Percentiles rank a stretch among this genome's conserved stretches.
Conservation (phyloP, 768 basidiomycete species). For the Atractiella rhizophila region DNA sequence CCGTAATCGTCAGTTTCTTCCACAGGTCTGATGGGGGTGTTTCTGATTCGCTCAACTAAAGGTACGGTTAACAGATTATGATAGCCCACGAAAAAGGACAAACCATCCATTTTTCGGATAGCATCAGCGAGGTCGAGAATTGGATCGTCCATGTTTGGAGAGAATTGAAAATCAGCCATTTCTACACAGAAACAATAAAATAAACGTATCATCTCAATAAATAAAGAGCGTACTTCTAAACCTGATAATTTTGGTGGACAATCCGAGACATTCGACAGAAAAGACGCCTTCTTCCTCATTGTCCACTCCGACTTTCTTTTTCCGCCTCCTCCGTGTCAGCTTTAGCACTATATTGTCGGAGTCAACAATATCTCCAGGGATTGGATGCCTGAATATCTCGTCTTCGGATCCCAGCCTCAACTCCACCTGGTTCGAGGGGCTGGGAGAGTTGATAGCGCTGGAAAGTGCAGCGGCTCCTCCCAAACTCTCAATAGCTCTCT, state of each 20-base stretch:
- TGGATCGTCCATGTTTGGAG: conserved; percentile 40
- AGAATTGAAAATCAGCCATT: conserved; percentile 82
- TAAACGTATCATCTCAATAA: not conserved
- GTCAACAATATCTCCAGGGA: conserved; percentile 50
- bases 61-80: not conserved
- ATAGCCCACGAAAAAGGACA: conserved; percentile 8
- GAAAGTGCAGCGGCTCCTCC: conserved; percentile 5
- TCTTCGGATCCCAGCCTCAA: conserved; percentile 30
- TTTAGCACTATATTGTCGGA: conserved; percentile 65
- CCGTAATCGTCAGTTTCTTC: conserved; percentile 38
- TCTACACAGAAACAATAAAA: conserved; percentile 26
- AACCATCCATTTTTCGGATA: conserved; percentile 64
- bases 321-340: conserved; percentile 35
- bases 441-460: conserved; percentile 12
- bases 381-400: conserved; percentile 48
- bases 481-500: conserved; percentile 5
- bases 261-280: conserved; percentile 43
- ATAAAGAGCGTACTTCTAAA: conserved; percentile 50
- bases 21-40: conserved; percentile 46
- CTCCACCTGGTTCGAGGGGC: conserved; percentile 41
- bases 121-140: conserved; percentile 41
- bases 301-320: conserved; percentile 16
- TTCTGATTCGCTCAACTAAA: conserved; percentile 43
- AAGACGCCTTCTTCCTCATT: conserved; percentile 32
- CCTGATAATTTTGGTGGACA: conserved; percentile 54